Base-by-base conservation (phyloP, 23 red algal genomes). In the Gracilaria domingensis region DNA sequence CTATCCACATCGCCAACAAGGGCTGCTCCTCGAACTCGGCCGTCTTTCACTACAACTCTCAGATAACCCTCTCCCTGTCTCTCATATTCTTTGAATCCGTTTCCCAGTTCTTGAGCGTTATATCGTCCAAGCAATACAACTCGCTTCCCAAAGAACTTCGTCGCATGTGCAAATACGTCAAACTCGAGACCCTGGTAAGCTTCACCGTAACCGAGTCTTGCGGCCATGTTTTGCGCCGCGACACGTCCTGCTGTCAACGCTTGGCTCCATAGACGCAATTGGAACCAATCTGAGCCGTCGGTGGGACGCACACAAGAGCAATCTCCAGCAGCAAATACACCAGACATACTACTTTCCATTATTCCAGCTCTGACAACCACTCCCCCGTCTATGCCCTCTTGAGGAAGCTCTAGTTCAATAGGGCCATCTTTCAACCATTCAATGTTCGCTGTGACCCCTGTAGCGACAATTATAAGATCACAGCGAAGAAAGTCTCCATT, bases 221-320 rank as follows among this genome's bases (percentile, higher is more conserved):
- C 74, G 49, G 76, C 87, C 71, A 95, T 93, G 39, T 83, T 82
- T 56, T 83, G 83, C 12, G 93, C 96, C 11, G 91, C 92, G n/a
- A 62, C 83, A 25, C 74, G 67, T 8, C 93, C 96, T 33, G 76
- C 79, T 6, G 69, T 82, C 55, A 64, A 37, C 0, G 93, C 96
- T 82, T 98, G 96, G 33, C 80, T 86, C 96, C 96, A 98, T 47
- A 95, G 49, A 71, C 96, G 88, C 86, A 98, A 89, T 37, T 98
- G 96, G 54, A 95, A 91, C 96, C 96, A 98, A 64, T 93, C 85
- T 25, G 80, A 77, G 12, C 36, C 78, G n/a, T 44, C 57, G 16
- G 73, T 28, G 9, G 26, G 26, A 37, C 9, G 50, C 16, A 98
- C 85, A 34, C 66, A 76, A 39, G 87, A 71, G 80, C 96, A 98